Conservation (phyloP, 176 grass and related monocot species). For the Carex cristatella region DNA sequence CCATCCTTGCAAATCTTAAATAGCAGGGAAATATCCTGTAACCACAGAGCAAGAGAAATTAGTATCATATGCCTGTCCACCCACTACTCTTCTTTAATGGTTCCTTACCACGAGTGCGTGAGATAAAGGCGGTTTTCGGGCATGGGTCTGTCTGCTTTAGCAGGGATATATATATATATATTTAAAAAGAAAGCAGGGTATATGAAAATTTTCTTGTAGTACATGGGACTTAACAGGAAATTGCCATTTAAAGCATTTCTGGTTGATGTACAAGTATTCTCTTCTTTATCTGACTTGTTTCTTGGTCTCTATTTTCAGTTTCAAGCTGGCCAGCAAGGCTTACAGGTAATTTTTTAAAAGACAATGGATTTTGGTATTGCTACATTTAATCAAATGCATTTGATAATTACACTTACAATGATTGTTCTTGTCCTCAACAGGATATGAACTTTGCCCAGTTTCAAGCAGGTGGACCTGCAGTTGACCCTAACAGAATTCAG, state of each 20-base stretch:
- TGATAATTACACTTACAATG: slow-evolving; percentile 6
- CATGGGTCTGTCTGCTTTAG: neutral
- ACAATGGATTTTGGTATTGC: neutral
- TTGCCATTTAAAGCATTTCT: neutral
- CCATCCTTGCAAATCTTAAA: neutral
- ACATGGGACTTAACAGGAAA: neutral
- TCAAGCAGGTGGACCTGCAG: slow-evolving; percentile 45
- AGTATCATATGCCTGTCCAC: neutral
- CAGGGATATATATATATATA: neutral
- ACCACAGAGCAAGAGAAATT: neutral
- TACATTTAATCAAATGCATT: neutral
- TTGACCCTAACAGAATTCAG: slow-evolving; percentile 62
- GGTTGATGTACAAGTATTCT: slow-evolving; percentile 1
- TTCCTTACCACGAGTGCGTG: neutral
- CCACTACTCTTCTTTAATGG: neutral
- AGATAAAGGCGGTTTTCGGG: neutral
- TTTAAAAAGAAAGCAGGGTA: neutral
- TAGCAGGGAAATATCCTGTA: neutral
- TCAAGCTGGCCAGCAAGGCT: slow-evolving; percentile 15
- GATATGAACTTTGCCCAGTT: slow-evolving; percentile 71
- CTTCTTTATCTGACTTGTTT: slow-evolving; percentile 11
- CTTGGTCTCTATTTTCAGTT: neutral
- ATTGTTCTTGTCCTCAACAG: slow-evolving; percentile 27
- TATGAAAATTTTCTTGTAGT: neutral
- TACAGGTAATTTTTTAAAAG: neutral